Evolutionary conservation across 164 flowering plant genomes (phyloP).

Genomic region (Saururus chinensis): DNA sequence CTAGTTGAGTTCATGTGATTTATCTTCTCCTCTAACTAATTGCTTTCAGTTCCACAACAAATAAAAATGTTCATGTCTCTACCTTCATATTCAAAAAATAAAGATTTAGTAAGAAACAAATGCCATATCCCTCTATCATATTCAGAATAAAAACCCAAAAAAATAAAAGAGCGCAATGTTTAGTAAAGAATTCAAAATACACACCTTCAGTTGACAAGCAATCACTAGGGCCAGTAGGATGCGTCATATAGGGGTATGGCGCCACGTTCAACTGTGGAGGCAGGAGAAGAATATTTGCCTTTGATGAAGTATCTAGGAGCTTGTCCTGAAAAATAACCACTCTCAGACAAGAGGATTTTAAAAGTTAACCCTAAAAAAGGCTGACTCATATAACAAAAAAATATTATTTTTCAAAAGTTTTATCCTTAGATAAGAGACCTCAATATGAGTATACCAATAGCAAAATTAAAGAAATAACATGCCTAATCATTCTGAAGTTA

Average conservation of each 20-base stretch:
- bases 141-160: neutral
- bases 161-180: neutral
- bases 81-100: too few relatives aligned
- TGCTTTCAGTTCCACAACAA: too few relatives aligned
- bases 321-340: slow-evolving; percentile 61
- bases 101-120: too few relatives aligned
- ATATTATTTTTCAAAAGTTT: neutral
- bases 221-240: slow-evolving; percentile 25
- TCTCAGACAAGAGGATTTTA: too few relatives aligned
- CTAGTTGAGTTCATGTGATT: too few relatives aligned
- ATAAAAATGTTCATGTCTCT: too few relatives aligned
- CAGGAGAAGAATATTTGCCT: slow-evolving; percentile 25
- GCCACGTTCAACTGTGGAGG: slow-evolving; percentile 27
- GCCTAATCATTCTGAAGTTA: neutral
- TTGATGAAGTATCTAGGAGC: slow-evolving; percentile 48
- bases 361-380: neutral
- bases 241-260: slow-evolving; percentile 36
- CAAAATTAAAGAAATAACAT: neutral
- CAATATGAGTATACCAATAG: neutral
- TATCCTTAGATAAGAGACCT: too few relatives aligned
- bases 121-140: too few relatives aligned
- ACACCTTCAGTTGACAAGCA: slow-evolving; percentile 49
- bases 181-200: too few relatives aligned
- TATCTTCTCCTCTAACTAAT: too few relatives aligned
- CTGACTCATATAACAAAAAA: neutral